phyloP scores from a whole-genome alignment of 2,329 filamentous ascomycete species.

The Talaromyces sp. region DNA sequence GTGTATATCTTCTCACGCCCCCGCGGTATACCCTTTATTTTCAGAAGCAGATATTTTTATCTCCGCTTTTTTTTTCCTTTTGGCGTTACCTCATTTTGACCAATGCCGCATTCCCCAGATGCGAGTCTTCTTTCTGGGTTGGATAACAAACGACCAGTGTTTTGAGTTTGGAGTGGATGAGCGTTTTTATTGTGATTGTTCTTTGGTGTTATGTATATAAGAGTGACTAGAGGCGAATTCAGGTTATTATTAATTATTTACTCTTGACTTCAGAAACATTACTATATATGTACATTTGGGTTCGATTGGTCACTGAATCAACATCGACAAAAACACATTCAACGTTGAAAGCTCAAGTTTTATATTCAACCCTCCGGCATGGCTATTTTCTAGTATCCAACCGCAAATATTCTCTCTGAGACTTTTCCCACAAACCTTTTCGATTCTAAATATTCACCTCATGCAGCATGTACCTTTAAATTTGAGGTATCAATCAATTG shows the following conservation, averaged over 20 bases:
- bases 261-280: background rate
- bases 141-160: background rate
- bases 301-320: no score
- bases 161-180: background rate
- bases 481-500: no score
- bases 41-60: background rate
- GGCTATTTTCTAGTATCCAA: no score
- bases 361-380: no score
- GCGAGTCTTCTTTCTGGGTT: background rate
- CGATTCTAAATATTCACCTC: no score
- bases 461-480: no score
- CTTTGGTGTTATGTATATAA: background rate
- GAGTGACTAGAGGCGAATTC: background rate
- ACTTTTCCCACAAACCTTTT: no score
- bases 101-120: background rate
- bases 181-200: background rate
- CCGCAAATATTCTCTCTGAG: no score
- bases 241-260: background rate
- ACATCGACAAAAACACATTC: no score
- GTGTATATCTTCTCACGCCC: constrained; percentile 7
- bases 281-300: no score
- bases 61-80: background rate
- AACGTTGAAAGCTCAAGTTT: no score
- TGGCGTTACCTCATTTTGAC: background rate
- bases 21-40: constrained; percentile 7